Evolutionary conservation across 2,329 filamentous ascomycete genomes (phyloP).

Genomic region (Epichloe coenophiala): DNA sequence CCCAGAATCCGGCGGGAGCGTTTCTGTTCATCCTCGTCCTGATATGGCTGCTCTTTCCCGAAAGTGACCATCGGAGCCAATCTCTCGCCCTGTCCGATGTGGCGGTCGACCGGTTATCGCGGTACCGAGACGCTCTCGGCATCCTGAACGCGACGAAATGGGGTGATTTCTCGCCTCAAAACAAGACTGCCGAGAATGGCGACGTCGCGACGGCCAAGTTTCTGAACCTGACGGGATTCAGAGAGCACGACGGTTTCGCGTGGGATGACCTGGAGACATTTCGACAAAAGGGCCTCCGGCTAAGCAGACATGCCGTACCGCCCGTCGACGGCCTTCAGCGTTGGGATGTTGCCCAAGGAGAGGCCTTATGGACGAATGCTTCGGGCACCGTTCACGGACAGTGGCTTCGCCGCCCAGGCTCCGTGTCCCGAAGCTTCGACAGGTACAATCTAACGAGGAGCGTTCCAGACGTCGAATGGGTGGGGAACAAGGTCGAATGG

Average conservation of each 20-base stretch:
- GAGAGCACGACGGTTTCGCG: slow-evolving; percentile 57
- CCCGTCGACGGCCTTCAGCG: slow-evolving; percentile 27
- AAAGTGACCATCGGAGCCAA: slow-evolving; percentile 20
- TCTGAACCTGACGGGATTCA: slow-evolving; percentile 66
- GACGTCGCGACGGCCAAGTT: slow-evolving; percentile 22
- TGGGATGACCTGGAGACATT: slow-evolving; percentile 64
- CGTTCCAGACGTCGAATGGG: slow-evolving; percentile 53
- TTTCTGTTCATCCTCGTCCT: slow-evolving; percentile 20
- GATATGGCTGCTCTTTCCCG: slow-evolving; percentile 26
- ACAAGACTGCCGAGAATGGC: slow-evolving; percentile 13
- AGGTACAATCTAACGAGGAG: slow-evolving; percentile 52
- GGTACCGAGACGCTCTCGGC: slow-evolving; percentile 37
- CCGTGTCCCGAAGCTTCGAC: slow-evolving; percentile 30
- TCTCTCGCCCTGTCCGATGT: slow-evolving; percentile 22
- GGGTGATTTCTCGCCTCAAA: slow-evolving; percentile 43
- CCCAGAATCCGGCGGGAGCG: slow-evolving; percentile 26
- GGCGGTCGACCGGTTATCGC: slow-evolving; percentile 31
- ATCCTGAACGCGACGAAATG: slow-evolving; percentile 43
- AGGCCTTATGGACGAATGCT: slow-evolving; percentile 59
- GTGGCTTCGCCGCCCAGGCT: slow-evolving; percentile 50
- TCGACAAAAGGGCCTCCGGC: slow-evolving; percentile 49
- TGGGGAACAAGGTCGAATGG: slow-evolving; percentile 45
- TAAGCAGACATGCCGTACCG: slow-evolving; percentile 38
- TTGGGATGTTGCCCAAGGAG: slow-evolving; percentile 24
- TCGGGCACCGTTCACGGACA: slow-evolving; percentile 65